Conservation (phyloP, 2,329 filamentous ascomycete species). For the Hymenoscyphus infarciens region DNA sequence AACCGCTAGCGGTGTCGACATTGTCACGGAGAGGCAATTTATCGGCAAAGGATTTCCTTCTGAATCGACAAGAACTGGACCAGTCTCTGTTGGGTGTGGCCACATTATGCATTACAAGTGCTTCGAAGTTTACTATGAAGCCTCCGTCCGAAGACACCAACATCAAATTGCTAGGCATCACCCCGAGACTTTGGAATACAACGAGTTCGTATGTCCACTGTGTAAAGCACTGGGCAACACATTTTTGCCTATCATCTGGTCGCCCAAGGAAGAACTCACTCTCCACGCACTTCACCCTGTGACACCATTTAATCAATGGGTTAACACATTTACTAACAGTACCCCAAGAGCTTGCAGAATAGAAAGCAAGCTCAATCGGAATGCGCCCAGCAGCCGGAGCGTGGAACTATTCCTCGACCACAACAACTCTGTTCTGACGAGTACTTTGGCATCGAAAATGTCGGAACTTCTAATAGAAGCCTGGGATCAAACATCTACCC, state of each 20-base stretch:
- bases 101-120: slow-evolving; percentile 98
- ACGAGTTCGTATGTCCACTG: slow-evolving; percentile 93
- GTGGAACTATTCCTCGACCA: slow-evolving; percentile 29
- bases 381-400: slow-evolving; percentile 14
- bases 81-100: slow-evolving; percentile 86
- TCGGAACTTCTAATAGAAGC: slow-evolving; percentile 32
- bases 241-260: slow-evolving; percentile 95
- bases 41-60: slow-evolving; percentile 87
- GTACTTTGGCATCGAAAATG: slow-evolving; percentile 25
- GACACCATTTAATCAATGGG: slow-evolving; percentile 52
- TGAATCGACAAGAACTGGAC: slow-evolving; percentile 62
- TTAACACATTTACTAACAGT: slow-evolving; percentile 17
- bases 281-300: slow-evolving; percentile 59
- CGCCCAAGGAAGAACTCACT: slow-evolving; percentile 80
- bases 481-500: slow-evolving; percentile 30
- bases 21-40: slow-evolving; percentile 72
- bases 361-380: slow-evolving; percentile 12
- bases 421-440: slow-evolving; percentile 26
- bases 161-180: slow-evolving; percentile 95
- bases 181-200: slow-evolving; percentile 71
- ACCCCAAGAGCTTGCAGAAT: slow-evolving; percentile 18
- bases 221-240: slow-evolving; percentile 96
- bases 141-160: slow-evolving; percentile 76
- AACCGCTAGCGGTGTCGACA: slow-evolving; percentile 65
- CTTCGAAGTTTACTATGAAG: slow-evolving; percentile 87